phyloP scores from a whole-genome alignment of 352 stramenopile species.

The Phytophthora sp. region DNA sequence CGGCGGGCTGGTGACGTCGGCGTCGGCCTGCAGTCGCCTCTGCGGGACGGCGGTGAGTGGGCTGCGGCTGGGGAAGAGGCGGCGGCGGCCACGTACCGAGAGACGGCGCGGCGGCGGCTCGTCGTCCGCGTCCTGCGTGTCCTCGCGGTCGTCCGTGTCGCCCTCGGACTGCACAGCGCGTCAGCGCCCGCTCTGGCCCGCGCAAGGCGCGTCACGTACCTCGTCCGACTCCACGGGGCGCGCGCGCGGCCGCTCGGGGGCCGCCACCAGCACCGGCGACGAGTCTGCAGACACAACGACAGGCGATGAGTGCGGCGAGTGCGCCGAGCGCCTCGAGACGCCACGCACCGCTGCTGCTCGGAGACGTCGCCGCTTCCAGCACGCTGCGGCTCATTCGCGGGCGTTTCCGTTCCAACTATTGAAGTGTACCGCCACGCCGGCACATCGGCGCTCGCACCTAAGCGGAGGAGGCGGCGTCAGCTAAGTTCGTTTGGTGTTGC shows the following conservation, averaged over 20 bases:
- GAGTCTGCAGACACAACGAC: conserved; percentile 21
- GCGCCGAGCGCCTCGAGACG: not conserved
- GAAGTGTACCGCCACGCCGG: no score
- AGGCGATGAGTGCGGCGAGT: not conserved
- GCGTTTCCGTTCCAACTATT: no score
- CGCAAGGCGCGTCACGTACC: no score
- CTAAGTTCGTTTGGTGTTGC: no score
- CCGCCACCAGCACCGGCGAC: conserved; percentile 28
- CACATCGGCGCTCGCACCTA: no score
- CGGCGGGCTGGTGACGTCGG: conserved; percentile 17
- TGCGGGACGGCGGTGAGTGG: no score
- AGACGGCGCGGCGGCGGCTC: conserved; percentile 9
- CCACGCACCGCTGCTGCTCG: conserved; percentile 30
- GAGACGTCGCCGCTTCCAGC: conserved; percentile 27
- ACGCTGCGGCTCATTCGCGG: conserved; percentile 29
- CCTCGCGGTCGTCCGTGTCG: no score
- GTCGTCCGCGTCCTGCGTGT: conserved; percentile 11
- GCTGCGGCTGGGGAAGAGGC: no score
- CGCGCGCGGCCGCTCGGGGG: conserved; percentile 1
- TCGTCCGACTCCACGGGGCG: conserved; percentile 21
- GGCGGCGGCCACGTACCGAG: conserved; percentile 14
- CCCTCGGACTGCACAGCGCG: no score
- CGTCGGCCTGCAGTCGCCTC: conserved; percentile 25
- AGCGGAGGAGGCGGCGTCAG: no score
- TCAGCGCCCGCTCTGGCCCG: no score